Conservation (phyloP, 139 green algal species). For the Gonium pectorale region DNA sequence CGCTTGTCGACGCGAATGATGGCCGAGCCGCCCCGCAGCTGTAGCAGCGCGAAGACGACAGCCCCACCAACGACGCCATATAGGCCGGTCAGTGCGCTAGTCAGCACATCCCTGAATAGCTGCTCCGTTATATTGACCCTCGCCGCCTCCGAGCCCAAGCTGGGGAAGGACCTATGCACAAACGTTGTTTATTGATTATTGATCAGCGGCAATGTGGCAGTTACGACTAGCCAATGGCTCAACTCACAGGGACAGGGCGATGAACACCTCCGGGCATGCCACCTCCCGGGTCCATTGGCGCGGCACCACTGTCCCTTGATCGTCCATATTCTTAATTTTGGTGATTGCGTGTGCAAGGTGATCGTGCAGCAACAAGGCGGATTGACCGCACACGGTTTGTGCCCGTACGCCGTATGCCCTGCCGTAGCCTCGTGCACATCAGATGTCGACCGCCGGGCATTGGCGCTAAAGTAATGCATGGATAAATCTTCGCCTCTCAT, state of each 20-base stretch:
- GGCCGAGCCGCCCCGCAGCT: background rate
- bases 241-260: constrained; percentile 16
- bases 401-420: no score
- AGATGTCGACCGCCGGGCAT: no score
- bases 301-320: background rate
- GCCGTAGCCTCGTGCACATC: no score
- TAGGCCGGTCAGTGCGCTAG: background rate
- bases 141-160: background rate
- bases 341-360: no score
- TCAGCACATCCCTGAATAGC: constrained; percentile 8
- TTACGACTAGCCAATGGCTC: no score
- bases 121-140: constrained; percentile 1
- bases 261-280: background rate
- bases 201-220: no score
- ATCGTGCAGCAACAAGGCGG: no score
- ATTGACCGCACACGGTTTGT: no score
- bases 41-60: background rate
- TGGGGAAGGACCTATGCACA: constrained; percentile 23
- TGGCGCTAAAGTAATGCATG: no score
- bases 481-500: no score
- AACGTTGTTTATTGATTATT: no score
- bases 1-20: constrained; percentile 14
- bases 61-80: constrained; percentile 23
- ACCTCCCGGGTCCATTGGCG: constrained; percentile 33
- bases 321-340: no score